Base-by-base conservation (phyloP, 2,329 filamentous ascomycete species). In the Botrytis aclada region DNA sequence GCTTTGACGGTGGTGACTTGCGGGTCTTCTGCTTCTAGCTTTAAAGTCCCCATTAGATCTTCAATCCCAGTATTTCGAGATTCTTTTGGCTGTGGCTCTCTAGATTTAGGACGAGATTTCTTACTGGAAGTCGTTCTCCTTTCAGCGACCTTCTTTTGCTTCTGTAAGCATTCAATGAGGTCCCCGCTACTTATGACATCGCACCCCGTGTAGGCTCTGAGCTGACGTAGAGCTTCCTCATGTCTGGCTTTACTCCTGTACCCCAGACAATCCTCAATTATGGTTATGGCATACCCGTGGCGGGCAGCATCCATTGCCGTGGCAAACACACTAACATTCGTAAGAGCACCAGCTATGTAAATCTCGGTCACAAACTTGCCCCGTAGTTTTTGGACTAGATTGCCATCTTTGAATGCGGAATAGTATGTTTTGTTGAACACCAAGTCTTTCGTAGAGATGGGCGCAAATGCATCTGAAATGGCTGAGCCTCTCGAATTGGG, bases 271-370 rank as follows among this genome's bases (percentile, higher is more conserved):
- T 98, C 94, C 70, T 96, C 91, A 56, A 98, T 85, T 20, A 98
- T 85, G 8, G 92, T 96, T 79, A 98, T 93, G n/a, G 89, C 86
- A 79, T 97, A 90, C 7, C 95, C 96, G 81, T 98, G 92, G 32
- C 92, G 89, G 2, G 93, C 95, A 18, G 95, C 96, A 80, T 98
- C 96, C 75, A 97, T 86, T 5, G 94, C 94, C 1, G 95, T 98
- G 12, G 96, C 95, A 80, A 96, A 94, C 64, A 98, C 90, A 45
- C 94, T 95, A 51, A 97, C 85, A 79, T 98, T 98, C 61, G 92
- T 93, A 66, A 97, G 87, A 62, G 92, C 92, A 34, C 96, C 96
- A 79, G 93, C 97, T 37, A 98, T 88, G 82, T 93, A 98, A 20
- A 99, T 85, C 78, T 98, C 93, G 3, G 94, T 97, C 73, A 97